phyloP scores from a whole-genome alignment of 164 flowering plant genomes.

The Cinnamomum chago region DNA sequence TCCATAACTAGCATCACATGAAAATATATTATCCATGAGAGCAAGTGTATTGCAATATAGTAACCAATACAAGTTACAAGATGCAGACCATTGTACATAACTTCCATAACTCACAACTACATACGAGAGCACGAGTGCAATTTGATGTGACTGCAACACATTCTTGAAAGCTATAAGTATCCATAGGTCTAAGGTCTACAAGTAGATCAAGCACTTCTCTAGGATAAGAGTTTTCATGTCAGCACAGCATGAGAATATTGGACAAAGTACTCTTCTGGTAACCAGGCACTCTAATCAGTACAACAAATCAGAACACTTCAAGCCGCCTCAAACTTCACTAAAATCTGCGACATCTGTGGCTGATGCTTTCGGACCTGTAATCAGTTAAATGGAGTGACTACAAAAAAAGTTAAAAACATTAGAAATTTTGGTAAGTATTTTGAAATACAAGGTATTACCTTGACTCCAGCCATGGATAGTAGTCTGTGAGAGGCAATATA shows the following conservation, averaged over 20 bases:
- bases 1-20: background rate
- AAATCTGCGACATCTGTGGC: constrained; percentile 60
- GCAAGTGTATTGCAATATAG: too few species aligned
- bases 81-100: background rate
- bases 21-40: background rate
- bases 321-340: constrained; percentile 53
- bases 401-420: background rate
- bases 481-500: constrained; percentile 81
- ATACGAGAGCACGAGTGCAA: background rate
- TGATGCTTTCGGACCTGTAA: constrained; percentile 78
- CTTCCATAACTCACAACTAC: background rate
- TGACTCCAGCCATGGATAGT: constrained; percentile 79
- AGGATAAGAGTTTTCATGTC: background rate
- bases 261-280: background rate
- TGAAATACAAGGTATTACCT: constrained; percentile 34
- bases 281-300: background rate
- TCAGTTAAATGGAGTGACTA: background rate
- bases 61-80: too few species aligned
- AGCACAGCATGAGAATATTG: background rate
- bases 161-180: background rate
- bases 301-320: constrained; percentile 15
- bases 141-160: background rate
- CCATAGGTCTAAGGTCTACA: background rate
- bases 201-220: background rate
- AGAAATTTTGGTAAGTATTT: background rate